Evolutionary conservation across 805 yeast genomes (phyloP).

Genomic region (Cyberlindnera suaveolens): DNA sequence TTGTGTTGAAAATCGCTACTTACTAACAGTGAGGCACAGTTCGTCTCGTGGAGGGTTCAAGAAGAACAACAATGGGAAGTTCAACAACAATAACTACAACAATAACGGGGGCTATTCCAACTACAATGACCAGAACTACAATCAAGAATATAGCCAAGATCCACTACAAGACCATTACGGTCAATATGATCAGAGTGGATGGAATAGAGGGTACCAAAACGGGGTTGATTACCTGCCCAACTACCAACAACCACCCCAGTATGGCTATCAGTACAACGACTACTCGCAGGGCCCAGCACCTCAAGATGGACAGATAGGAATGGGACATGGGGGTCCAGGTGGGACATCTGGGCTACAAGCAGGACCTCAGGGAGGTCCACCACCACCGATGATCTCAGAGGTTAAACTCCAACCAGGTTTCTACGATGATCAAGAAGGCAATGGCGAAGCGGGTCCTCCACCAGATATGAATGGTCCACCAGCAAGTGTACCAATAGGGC

Average conservation of each 20-base stretch:
- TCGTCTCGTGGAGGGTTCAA: neutral
- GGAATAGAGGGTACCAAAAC: too few relatives aligned
- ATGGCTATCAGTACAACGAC: neutral
- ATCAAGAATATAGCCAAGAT: too few relatives aligned
- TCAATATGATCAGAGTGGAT: too few relatives aligned
- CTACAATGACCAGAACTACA: too few relatives aligned
- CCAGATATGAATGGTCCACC: neutral
- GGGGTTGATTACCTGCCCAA: neutral
- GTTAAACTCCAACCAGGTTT: neutral
- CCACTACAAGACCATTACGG: too few relatives aligned
- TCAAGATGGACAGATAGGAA: neutral
- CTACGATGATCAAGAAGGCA: neutral
- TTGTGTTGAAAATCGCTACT: too few relatives aligned
- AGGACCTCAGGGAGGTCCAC: neutral
- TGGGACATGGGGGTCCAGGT: neutral
- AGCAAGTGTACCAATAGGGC: neutral
- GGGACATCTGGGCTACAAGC: neutral
- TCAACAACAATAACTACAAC: too few relatives aligned
- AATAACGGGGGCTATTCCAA: too few relatives aligned
- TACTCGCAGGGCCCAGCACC: neutral
- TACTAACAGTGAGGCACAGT: neutral
- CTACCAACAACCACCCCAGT: neutral
- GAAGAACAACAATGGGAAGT: too few relatives aligned
- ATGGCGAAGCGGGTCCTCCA: neutral
- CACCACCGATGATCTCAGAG: neutral